Conservation (phyloP, 2,329 filamentous ascomycete species). For the Chaetomium strumarium region DNA sequence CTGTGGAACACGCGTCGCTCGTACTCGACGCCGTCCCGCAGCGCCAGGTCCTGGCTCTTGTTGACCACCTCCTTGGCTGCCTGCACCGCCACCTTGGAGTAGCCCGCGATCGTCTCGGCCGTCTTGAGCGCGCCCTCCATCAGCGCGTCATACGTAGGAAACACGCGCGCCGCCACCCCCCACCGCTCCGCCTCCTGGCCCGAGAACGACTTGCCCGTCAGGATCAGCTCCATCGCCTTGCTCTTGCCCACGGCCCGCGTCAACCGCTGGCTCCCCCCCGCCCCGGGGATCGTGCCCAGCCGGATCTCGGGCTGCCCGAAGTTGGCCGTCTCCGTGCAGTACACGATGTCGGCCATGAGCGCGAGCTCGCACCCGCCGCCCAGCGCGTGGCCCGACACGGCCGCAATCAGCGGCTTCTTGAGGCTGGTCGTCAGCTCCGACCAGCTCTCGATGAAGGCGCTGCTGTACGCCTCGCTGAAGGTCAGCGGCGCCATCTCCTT, state of each 20-base stretch:
- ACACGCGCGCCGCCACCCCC: conserved; percentile 81
- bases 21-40: conserved; percentile 89
- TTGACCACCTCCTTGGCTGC: conserved; percentile 98
- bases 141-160: conserved; percentile 73
- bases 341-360: conserved; percentile 95
- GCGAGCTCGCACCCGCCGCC: conserved; percentile 95
- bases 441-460: conserved; percentile 94
- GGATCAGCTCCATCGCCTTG: conserved; percentile 83
- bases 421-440: conserved; percentile 75
- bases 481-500: conserved; percentile 96
- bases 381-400: conserved; percentile 89
- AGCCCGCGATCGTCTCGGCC: conserved; percentile 82
- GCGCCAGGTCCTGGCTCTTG: conserved; percentile 87
- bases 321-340: conserved; percentile 78
- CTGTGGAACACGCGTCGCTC: conserved; percentile 91
- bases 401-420: conserved; percentile 91
- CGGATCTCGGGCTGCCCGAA: conserved; percentile 98
- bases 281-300: conserved; percentile 85
- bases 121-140: conserved; percentile 76
- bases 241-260: conserved; percentile 78
- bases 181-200: conserved; percentile 82
- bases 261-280: conserved; percentile 83
- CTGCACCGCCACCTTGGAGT: conserved; percentile 80
- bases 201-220: conserved; percentile 78
- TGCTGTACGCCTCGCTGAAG: conserved; percentile 81